Conservation (phyloP, 176 grass and related monocot species). For the Triticum dicoccoides region DNA sequence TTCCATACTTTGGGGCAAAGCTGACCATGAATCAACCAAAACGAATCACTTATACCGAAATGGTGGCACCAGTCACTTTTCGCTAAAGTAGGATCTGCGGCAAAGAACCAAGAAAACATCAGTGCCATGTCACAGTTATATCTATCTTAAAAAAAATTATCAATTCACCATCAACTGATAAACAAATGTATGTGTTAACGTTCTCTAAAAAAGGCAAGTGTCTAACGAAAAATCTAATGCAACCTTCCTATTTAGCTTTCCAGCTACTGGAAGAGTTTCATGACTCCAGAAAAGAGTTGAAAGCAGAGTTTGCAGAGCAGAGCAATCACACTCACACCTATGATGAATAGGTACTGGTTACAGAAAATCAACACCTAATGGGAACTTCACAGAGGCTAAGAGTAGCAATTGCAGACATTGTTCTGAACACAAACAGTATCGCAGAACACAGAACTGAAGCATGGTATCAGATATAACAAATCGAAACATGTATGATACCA, state of each 20-base stretch:
- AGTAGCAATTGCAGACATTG: not conserved
- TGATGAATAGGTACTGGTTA: not conserved
- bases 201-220: not conserved
- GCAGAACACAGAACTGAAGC: not conserved
- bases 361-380: not conserved
- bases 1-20: constrained; percentile 17
- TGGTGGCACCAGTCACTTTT: not conserved
- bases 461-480: not conserved
- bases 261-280: not conserved
- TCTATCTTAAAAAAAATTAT: not conserved
- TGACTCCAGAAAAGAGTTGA: not conserved
- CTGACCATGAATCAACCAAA: constrained; percentile 10
- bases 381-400: not conserved
- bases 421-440: not conserved
- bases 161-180: not conserved
- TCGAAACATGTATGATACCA: not conserved
- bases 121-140: not conserved
- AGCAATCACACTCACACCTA: not conserved
- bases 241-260: not conserved
- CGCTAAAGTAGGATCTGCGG: constrained; percentile 3
- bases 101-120: not conserved
- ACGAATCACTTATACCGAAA: constrained; percentile 2
- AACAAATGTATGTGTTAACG: not conserved
- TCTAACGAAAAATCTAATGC: constrained; percentile 13
- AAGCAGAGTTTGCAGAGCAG: not conserved